Evolutionary conservation across 129 eudicot species (phyloP), one percentile per base, ranked within the genome.

Genomic region (Rutidosis leptorrhynchoides): DNA sequence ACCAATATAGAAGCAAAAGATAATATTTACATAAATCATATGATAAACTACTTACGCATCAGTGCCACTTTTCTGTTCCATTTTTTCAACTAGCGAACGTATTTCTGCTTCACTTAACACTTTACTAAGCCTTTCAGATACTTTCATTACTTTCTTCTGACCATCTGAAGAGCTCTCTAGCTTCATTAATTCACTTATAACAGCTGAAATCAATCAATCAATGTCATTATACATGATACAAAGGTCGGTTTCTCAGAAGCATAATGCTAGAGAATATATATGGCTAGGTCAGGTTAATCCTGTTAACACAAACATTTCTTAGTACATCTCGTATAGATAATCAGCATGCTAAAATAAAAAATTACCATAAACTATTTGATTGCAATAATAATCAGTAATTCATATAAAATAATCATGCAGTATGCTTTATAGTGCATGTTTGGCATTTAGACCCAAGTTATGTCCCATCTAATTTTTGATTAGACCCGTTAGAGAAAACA

Each of bases 21-120:
- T 69, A 22, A 46, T 26, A 66, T 33, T 62, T 40, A 53, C n/a
- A 40, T 20, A 23, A 48, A 19, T 8, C 16, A 2, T 32, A 26
- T 58, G 27, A 3, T 49, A 6, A 35, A 20, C 45, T 29, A 82
- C 97, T 64, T 84, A 94, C 99, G 82, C 68, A 48, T 86, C 84
- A 35, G 82, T 73, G 37, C 79, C 86, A 80, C 30, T 74, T 79
- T 84, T 86, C 77, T 89, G 85, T 30, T 62, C 60, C 88, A 84
- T 79, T 48, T 64, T 86, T 48, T 78, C 82, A 54, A 71, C 77
- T 54, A 94, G 60, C 68, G 77, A 62, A 11, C 95, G 90, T 72
- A 94, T 83, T 79, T 89, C 93, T 74, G 92, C 90, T 82, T 89
- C 95, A 61, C 62, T 65, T 57, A 84, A 52, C 19, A 82, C 86